Percentiles rank a stretch among this genome's conserved stretches.
These are phyloP conservation scores for Trypanosoma brucei DNA, from an alignment of 208 protist species.

Conservation along the genomic window DNA sequence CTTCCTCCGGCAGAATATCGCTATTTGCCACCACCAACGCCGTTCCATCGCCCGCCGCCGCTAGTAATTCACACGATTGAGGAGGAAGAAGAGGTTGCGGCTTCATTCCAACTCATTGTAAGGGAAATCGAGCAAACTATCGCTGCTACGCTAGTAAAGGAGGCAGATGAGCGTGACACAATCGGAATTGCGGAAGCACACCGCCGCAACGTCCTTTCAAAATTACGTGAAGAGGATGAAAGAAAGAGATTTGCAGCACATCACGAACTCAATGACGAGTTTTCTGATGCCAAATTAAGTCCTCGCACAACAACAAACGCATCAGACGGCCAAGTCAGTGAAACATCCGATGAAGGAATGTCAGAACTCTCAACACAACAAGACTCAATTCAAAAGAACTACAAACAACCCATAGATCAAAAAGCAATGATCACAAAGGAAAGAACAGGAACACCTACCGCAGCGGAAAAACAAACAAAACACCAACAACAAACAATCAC, in stretches of 20 bases:
- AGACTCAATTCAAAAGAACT: not conserved
- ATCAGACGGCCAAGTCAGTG: conserved; percentile 44
- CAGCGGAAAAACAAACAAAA: not conserved
- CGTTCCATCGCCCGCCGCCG: conserved; percentile 43
- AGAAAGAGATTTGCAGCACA: conserved; percentile 35
- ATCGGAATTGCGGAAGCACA: conserved; percentile 37
- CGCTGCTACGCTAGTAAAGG: conserved; percentile 12
- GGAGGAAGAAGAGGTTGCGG: conserved; percentile 34
- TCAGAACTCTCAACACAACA: not conserved
- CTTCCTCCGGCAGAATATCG: conserved; percentile 30
- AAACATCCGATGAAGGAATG: conserved; percentile 61
- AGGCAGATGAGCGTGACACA: conserved; percentile 34
- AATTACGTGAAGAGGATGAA: conserved; percentile 27
- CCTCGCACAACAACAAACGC: conserved; percentile 16
- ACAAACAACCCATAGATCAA: conserved; percentile 1
- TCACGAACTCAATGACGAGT: conserved; percentile 40
- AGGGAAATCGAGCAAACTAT: conserved; percentile 23
- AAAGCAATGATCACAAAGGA: not conserved
- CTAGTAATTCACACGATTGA: conserved; percentile 67
- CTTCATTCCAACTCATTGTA: conserved; percentile 11
- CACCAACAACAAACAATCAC: not conserved
- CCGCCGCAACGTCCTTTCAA: conserved; percentile 10
- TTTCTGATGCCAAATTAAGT: conserved; percentile 33
- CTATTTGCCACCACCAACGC: conserved; percentile 26
- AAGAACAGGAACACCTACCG: not conserved